These are phyloP conservation scores for Diddensiella santjacobensis DNA, from an alignment of 805 yeast genomes.

Conservation along the genomic window DNA sequence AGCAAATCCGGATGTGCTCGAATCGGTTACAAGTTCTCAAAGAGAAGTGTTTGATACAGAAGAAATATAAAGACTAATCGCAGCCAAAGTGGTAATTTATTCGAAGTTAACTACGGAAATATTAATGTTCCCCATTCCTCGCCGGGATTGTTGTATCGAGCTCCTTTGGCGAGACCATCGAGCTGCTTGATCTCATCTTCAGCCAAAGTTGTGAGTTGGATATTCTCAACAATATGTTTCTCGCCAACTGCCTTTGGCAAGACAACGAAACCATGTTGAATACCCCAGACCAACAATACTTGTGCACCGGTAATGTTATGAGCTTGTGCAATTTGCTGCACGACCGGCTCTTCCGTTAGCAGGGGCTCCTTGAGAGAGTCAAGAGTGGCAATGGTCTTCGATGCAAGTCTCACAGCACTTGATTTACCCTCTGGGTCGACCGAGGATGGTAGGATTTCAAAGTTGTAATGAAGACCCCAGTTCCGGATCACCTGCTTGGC, in stretches of 20 bases:
- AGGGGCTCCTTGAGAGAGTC: conserved; percentile 39
- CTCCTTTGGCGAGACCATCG: conserved; percentile 5
- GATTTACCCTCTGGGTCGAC: conserved; percentile 7
- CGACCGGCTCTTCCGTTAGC: conserved; percentile 53
- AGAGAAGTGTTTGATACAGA: too few relatives aligned
- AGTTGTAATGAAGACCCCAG: conserved; percentile 4
- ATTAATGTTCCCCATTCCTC: conserved; percentile 11
- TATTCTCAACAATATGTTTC: not conserved
- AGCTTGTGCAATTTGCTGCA: conserved; percentile 41
- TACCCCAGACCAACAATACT: conserved; percentile 45
- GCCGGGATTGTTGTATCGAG: conserved; percentile 8
- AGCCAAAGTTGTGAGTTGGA: conserved; percentile 2
- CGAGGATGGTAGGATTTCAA: conserved; percentile 4
- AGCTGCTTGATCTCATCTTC: conserved; percentile 4
- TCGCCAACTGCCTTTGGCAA: conserved; percentile 69
- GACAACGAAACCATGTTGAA: conserved; percentile 56
- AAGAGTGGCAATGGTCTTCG: not conserved
- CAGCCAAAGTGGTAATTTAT: not conserved
- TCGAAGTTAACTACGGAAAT: conserved; percentile 2
- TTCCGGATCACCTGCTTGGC: conserved; percentile 2
- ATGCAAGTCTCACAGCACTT: not conserved
- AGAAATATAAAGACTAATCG: too few relatives aligned
- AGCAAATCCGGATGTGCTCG: too few relatives aligned
- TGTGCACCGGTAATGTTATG: conserved; percentile 44
- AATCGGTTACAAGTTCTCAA: too few relatives aligned